A percentile compares a stretch with the other conserved stretches of the same genome.
Evolutionary conservation across 306 rosid species (phyloP).

Genomic region (Sesbania bispinosa): DNA sequence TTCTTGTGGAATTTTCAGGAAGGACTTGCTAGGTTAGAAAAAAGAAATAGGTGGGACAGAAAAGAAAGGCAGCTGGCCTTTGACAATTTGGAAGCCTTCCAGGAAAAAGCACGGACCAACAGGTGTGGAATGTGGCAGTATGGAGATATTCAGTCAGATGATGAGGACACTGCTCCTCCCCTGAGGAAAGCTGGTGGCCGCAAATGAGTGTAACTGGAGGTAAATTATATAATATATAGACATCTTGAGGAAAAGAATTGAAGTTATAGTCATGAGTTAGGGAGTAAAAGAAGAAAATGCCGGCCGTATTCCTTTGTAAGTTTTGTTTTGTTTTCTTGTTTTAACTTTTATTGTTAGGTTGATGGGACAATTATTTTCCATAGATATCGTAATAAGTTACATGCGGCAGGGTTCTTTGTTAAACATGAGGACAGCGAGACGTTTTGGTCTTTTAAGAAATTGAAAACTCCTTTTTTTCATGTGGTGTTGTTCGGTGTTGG

Average conservation of each 20-base stretch:
- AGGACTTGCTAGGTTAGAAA: conserved; percentile 83
- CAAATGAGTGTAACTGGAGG: conserved; percentile 40
- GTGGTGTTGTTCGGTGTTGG: background rate
- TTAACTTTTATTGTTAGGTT: conserved; percentile 38
- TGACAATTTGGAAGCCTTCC: conserved; percentile 72
- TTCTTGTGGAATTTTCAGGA: conserved; percentile 58
- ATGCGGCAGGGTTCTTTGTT: conserved; percentile 35
- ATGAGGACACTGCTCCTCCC: conserved; percentile 69
- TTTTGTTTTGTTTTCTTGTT: conserved; percentile 40
- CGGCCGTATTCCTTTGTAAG: conserved; percentile 42
- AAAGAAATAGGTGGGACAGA: conserved; percentile 68
- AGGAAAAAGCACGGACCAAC: conserved; percentile 66
- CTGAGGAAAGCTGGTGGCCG: conserved; percentile 70
- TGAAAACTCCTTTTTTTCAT: background rate
- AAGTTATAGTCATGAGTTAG: conserved; percentile 45
- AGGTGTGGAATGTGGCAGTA: conserved; percentile 92
- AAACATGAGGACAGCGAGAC: conserved; percentile 33
- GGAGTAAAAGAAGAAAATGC: conserved; percentile 39
- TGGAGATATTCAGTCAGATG: conserved; percentile 87
- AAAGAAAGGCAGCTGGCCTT: conserved; percentile 66
- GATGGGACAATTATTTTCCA: conserved; percentile 41
- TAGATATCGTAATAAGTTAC: conserved; percentile 51
- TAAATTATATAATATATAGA: conserved; percentile 30
- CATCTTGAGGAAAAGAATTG: conserved; percentile 33
- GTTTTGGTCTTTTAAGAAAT: conserved; percentile 11